Evolutionary conservation across 805 yeast genomes (phyloP).

Genomic region (Myxozyma nipponensis): DNA sequence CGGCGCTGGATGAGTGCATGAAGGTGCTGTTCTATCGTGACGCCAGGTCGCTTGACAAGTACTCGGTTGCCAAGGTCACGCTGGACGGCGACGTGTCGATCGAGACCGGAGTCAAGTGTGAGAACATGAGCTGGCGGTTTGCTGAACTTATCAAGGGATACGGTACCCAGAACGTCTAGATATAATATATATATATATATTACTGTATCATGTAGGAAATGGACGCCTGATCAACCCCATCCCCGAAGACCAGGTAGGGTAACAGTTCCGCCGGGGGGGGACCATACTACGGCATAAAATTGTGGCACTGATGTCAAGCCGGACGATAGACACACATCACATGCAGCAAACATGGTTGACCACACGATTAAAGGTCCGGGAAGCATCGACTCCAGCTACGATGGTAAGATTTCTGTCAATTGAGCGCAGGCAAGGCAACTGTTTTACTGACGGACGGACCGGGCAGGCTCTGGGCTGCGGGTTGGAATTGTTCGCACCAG

Average conservation of each 20-base stretch:
- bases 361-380: conserved; percentile 1
- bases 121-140: conserved; percentile 82
- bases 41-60: conserved; percentile 87
- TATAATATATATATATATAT: too few relatives aligned
- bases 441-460: background rate
- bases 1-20: conserved; percentile 80
- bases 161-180: conserved; percentile 57
- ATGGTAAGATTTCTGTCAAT: background rate
- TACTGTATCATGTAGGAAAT: background rate
- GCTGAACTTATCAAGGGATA: conserved; percentile 87
- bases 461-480: conserved; percentile 43
- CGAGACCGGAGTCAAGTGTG: conserved; percentile 63
- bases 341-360: background rate
- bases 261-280: too few relatives aligned
- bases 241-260: too few relatives aligned
- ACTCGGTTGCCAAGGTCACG: conserved; percentile 71
- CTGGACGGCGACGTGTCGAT: conserved; percentile 58
- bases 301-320: too few relatives aligned
- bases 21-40: conserved; percentile 93
- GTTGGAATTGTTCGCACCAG: conserved; percentile 93
- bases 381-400: background rate
- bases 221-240: too few relatives aligned
- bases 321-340: background rate
- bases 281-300: too few relatives aligned
- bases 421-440: background rate